Evolutionary conservation across 805 yeast genomes (phyloP), one percentile per base, ranked within the genome.

Genomic region (Kodamaea kaohsiungensis): DNA sequence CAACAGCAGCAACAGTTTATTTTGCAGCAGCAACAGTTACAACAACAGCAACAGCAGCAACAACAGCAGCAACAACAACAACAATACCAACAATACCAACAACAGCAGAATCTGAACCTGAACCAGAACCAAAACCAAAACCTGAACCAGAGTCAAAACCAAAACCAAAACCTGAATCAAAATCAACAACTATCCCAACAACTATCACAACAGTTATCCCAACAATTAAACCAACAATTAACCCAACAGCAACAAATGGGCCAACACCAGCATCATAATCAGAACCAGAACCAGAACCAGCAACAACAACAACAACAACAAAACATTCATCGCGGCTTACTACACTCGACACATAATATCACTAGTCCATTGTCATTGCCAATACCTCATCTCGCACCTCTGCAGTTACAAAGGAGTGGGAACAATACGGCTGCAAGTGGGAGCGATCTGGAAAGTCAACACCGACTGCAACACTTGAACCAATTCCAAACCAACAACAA

Each of bases 21-120:
- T 13, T 13, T 25, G 17, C 63, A 59, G 37, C 58, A 48, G 25
- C 60, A 52, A 42, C 59, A 50, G 52, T 58, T 39, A 19, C 61
- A 53, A 53, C 57, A 52, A 13, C 59, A 50, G 33, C 53, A 45
- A 42, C 60, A 49, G 8, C 63, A 55, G 45, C 58, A 50, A 43
- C 43, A 18, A 8, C 53, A 51, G 49, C 18, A 27, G 33, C 49
- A 46, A 9, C 37, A 15, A 7, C 16, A n/a, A 22, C 27, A 15
- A 5, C 42, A 38, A 18, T 16, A 16, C 16, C 43, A 38, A 16
- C 42, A 25, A 13, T 18, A 48, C 33, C 43, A 35, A 22, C 48
- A 39, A 13, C 43, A 39, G 10, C 43, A 39, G 17, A 17, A 17
- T 39, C 43, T 16, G 19, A 13, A 17, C 13, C 43, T 16, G 47